These are phyloP conservation scores for Trichoderma citrinoviride DNA, from an alignment of 2,329 filamentous ascomycete species.

Conservation along the genomic window DNA sequence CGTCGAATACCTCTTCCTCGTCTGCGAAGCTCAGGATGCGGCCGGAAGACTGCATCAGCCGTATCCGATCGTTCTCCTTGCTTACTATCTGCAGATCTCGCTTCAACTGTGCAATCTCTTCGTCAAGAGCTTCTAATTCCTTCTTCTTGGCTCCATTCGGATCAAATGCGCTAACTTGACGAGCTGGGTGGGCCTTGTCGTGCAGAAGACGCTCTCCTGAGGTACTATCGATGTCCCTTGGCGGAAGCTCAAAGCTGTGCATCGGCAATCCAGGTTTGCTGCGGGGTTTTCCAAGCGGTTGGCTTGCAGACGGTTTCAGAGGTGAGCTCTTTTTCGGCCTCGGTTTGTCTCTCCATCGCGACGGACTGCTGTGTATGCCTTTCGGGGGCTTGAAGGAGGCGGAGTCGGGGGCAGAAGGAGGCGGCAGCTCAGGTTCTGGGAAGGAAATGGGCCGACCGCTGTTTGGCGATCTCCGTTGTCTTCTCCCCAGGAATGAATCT, in stretches of 20 bases:
- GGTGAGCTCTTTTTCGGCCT: slow-evolving; percentile 48
- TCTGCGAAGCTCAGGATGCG: slow-evolving; percentile 36
- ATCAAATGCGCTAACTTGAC: slow-evolving; percentile 42
- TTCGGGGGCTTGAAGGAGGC: slow-evolving; percentile 54
- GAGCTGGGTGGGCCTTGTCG: slow-evolving; percentile 37
- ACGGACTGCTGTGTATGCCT: slow-evolving; percentile 61
- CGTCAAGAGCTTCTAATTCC: slow-evolving; percentile 51
- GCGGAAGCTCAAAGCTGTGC: neutral
- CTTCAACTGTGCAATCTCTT: slow-evolving; percentile 56
- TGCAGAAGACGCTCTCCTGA: slow-evolving; percentile 15
- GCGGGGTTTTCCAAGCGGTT: slow-evolving; percentile 8
- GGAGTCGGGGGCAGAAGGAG: slow-evolving; percentile 53
- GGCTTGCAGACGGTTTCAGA: slow-evolving; percentile 44
- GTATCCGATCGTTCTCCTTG: slow-evolving; percentile 57
- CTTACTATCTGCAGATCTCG: slow-evolving; percentile 57
- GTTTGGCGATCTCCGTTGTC: slow-evolving; percentile 32
- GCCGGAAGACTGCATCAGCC: slow-evolving; percentile 41
- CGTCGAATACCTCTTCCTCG: slow-evolving; percentile 40
- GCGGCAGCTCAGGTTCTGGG: slow-evolving; percentile 63
- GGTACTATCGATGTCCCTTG: neutral
- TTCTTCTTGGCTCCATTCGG: slow-evolving; percentile 50
- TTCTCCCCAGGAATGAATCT: slow-evolving; percentile 34
- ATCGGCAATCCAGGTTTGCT: slow-evolving; percentile 17
- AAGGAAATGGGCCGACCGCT: slow-evolving; percentile 32
- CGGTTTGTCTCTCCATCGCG: slow-evolving; percentile 40